Base-by-base conservation (phyloP, 805 yeast species). In the Saccharomycopsis microspora region DNA sequence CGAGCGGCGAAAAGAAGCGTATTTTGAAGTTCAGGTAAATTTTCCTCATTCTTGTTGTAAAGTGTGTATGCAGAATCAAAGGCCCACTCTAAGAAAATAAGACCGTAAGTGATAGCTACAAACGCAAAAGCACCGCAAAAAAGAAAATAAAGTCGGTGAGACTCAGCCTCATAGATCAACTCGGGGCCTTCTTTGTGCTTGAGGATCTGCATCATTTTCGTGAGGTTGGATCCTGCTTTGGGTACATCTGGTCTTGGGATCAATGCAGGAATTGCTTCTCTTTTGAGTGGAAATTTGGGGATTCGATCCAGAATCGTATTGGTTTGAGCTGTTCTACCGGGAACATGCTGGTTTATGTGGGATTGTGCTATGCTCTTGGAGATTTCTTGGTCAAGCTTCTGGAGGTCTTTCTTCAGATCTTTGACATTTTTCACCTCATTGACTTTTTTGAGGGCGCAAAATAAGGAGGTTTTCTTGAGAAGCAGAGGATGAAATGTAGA, bases 211-310 rank as follows among this genome's bases (percentile, higher is more conserved):
- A 82, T 66, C 64, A 86, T 78, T 59, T 81, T 81, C 5, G 76
- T 65, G 54, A 86, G 74, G 4, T 62, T 56, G 36, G 72, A 70
- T 1, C 82, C 76, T 3, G 85, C 84, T 35, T 78, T 74, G 6
- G 95, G 95, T 7, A 83, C 85, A 9, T 83, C 85, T 0, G 88
- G 85, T 48, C 82, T 70, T 7, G 93, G 93, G 36, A 84, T 65
- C 36, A 84, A 67, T 0, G 86, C 75, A 1, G 88, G 84, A 5
- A 75, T 72, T 8, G 71, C 66, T 50, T 80, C 87, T 52, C 77
- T 80, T 34, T 74, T 76, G 32, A 84, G 65, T 3, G 86, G 84
- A 52, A 83, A 76, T 43, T 69, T 66, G 3, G 93, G 93, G 1
- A 85, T 55, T 35, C 93, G 64, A 44, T 81, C 78, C n/a, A 58